Base-by-base conservation (phyloP, 2,329 filamentous ascomycete genomes). In the Paecilomyces formosus region DNA sequence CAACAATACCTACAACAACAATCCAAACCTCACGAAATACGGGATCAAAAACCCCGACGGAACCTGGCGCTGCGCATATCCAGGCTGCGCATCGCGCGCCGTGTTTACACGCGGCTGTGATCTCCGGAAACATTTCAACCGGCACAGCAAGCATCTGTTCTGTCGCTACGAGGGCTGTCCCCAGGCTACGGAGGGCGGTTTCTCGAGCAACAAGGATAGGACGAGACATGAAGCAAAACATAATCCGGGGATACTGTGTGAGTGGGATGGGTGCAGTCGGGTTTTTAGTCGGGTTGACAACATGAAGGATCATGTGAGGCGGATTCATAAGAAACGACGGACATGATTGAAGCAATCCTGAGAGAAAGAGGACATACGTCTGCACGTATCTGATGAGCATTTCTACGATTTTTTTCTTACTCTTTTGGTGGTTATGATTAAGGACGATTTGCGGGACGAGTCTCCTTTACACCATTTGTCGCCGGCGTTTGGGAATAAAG, bases 251-350 rank as follows among this genome's bases (percentile, higher is more conserved):
- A 80, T 86, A 55, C 65, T 78, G 39, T 86, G 84, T 64, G 81
- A 84, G 62, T 84, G 80, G 79, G 76, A 79, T 30, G 81, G 79
- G 6, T 86, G 84, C 68, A 78, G 78, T 57, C 72, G 83, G 54
- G 74, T 86, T 2, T 86, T 86, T 67, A 84, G 81, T 68, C 76
- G 84, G 31, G 80, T 85, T 24, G 84, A 86, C 66, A 86, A 86
- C 62, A 86, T 86, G 84, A 78, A 78, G 57, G 77, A 79, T 64
- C 77, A 79, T 68, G 75, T 79, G 28, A 63, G 75, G 52, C 65
- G 77, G 30, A 78, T 79, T 57, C 77, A 79, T 63, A 66, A 66
- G 60, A 70, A 66, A 56, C 64, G 18, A 18, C 21, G 31, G 21
- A n/a, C 22, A 26, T 26, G 24, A 26, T 8, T 26, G n/a, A n/a